A percentile compares a stretch with the other conserved stretches of the same genome.
Conservation (phyloP, 345 rosid species). For the Clausena lansium region DNA sequence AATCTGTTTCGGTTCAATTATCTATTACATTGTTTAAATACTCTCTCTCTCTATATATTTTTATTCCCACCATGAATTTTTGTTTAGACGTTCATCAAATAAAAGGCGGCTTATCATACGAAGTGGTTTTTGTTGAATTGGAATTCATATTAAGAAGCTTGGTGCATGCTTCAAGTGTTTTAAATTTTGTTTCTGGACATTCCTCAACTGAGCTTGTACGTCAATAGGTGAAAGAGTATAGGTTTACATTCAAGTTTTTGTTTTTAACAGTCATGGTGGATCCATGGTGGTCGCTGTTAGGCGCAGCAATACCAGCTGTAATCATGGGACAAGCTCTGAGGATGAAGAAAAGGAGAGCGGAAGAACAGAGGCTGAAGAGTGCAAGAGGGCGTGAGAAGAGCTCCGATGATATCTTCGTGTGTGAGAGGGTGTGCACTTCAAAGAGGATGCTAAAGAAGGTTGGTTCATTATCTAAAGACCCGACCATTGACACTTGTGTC, state of each 20-base stretch:
- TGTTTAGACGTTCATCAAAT: background rate
- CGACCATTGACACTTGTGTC: slow-evolving; percentile 49
- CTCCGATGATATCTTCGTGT: slow-evolving; percentile 56
- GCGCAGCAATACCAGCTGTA: slow-evolving; percentile 54
- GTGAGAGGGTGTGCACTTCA: slow-evolving; percentile 71
- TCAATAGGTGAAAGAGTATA: background rate
- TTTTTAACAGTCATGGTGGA: slow-evolving; percentile 43
- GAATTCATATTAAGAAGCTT: background rate
- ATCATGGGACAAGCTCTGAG: slow-evolving; percentile 51
- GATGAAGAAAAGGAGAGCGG: slow-evolving; percentile 48
- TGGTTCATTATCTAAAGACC: slow-evolving; percentile 60
- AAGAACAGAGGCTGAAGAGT: slow-evolving; percentile 51
- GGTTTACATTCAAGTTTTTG: background rate
- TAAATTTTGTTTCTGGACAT: background rate
- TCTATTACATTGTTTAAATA: too few species aligned
- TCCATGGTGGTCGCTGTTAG: slow-evolving; percentile 59
- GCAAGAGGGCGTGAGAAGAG: slow-evolving; percentile 57
- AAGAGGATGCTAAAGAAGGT: slow-evolving; percentile 68
- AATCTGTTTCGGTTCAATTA: too few species aligned
- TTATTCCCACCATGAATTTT: background rate
- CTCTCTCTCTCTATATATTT: too few species aligned
- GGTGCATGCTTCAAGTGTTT: background rate
- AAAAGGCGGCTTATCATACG: background rate
- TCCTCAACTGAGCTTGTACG: background rate
- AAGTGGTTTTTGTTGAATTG: background rate